A percentile compares a stretch with the other conserved stretches of the same genome.
These are phyloP conservation scores for Candida manassasensis DNA, from an alignment of 805 yeast species.

Conservation along the genomic window DNA sequence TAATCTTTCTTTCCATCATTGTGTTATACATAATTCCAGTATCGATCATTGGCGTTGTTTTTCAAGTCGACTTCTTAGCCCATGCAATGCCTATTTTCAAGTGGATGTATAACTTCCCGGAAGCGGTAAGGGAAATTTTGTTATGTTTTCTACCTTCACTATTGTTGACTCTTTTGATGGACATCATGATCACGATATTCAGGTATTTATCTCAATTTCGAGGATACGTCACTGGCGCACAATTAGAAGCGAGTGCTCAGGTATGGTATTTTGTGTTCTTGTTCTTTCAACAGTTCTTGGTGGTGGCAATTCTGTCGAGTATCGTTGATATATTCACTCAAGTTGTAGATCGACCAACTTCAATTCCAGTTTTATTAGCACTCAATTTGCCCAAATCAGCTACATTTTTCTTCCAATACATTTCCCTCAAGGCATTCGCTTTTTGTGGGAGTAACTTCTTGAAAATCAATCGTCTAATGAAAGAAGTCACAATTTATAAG, in stretches of 20 bases:
- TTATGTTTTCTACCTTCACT: slow-evolving; percentile 67
- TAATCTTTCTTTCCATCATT: slow-evolving; percentile 46
- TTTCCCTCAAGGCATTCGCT: slow-evolving; percentile 70
- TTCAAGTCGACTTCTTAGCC: slow-evolving; percentile 67
- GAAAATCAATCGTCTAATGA: slow-evolving; percentile 49
- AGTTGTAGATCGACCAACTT: slow-evolving; percentile 62
- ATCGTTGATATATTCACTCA: slow-evolving; percentile 58
- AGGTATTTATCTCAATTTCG: slow-evolving; percentile 49
- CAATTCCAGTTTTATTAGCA: slow-evolving; percentile 69
- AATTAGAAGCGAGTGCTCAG: slow-evolving; percentile 67
- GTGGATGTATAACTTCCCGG: slow-evolving; percentile 55
- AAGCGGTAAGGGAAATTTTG: slow-evolving; percentile 45
- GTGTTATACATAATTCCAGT: slow-evolving; percentile 76
- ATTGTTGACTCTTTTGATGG: slow-evolving; percentile 58
- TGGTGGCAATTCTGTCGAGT: slow-evolving; percentile 82
- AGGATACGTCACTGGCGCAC: slow-evolving; percentile 57
- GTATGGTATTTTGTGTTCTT: slow-evolving; percentile 73
- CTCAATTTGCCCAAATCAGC: slow-evolving; percentile 81
- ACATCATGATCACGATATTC: slow-evolving; percentile 56
- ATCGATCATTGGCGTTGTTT: slow-evolving; percentile 68
- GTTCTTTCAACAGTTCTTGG: slow-evolving; percentile 78
- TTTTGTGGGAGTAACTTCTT: slow-evolving; percentile 69
- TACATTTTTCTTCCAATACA: slow-evolving; percentile 75
- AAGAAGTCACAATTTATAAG: slow-evolving; percentile 29
- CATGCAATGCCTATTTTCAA: slow-evolving; percentile 55